These are phyloP conservation scores for Pestalotiopsis sp. DNA, from an alignment of 2,329 filamentous ascomycete genomes.

Conservation along the genomic window DNA sequence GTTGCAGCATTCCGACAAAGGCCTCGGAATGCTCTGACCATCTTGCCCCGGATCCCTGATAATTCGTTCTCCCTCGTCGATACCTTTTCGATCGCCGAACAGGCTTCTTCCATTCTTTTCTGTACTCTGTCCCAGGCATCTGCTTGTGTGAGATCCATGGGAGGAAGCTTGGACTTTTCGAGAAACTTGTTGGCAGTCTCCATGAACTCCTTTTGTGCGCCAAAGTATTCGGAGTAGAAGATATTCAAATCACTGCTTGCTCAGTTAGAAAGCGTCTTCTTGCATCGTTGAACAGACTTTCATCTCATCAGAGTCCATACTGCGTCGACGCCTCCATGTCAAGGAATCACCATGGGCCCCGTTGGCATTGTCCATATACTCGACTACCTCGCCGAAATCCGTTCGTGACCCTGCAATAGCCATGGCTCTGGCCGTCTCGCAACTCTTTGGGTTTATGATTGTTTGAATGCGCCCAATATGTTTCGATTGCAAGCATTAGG, in stretches of 20 bases:
- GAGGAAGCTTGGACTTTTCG: constrained; percentile 2
- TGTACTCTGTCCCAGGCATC: constrained; percentile 1
- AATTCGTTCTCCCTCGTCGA: constrained; percentile 5
- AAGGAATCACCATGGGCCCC: not conserved
- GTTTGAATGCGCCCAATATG: not conserved
- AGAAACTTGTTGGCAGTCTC: constrained; percentile 11
- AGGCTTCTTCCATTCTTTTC: constrained; percentile 6
- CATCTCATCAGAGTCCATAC: constrained; percentile 5
- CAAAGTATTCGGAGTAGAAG: constrained; percentile 8
- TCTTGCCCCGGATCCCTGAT: not conserved
- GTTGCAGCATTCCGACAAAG: constrained; percentile 10
- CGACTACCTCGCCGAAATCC: not conserved
- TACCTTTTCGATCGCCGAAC: constrained; percentile 2
- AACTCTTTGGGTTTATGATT: not conserved
- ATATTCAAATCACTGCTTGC: not conserved
- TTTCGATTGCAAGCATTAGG: not conserved
- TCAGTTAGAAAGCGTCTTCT: not conserved
- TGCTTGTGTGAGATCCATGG: not conserved
- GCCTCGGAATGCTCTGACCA: constrained; percentile 8
- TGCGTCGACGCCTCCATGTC: not conserved
- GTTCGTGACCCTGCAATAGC: not conserved
- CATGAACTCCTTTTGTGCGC: constrained; percentile 3
- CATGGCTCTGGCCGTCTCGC: not conserved
- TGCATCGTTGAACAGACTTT: not conserved
- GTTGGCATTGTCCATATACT: not conserved